phyloP scores from a whole-genome alignment of 768 basidiomycete species.

The Agrocybe chaxingu region DNA sequence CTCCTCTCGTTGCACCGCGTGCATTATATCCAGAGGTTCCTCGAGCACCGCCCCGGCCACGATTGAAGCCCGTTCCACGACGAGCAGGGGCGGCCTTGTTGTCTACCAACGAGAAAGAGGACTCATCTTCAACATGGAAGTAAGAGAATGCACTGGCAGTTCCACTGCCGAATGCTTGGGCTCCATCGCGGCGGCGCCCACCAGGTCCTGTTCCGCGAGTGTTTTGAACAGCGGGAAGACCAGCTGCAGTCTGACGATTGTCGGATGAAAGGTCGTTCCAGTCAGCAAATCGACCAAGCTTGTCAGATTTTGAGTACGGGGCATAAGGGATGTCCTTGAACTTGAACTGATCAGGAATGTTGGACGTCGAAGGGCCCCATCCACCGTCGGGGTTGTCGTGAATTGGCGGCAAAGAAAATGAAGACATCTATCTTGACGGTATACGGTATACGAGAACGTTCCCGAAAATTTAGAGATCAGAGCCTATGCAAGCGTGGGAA shows the following conservation, averaged over 20 bases:
- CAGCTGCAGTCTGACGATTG: constrained; percentile 52
- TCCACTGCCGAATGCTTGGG: constrained; percentile 86
- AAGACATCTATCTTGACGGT: constrained; percentile 48
- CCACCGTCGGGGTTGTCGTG: constrained; percentile 91
- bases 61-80: constrained; percentile 61
- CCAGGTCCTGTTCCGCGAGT: constrained; percentile 48
- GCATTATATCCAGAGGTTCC: constrained; percentile 38
- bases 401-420: constrained; percentile 84
- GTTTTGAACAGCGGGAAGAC: constrained; percentile 42
- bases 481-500: constrained; percentile 34
- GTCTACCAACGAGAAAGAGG: constrained; percentile 94
- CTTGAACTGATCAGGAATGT: constrained; percentile 88
- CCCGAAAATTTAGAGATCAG: constrained; percentile 25
- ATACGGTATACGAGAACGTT: constrained; percentile 6
- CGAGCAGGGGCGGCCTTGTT: constrained; percentile 72
- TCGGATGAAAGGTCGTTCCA: constrained; percentile 85
- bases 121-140: constrained; percentile 98
- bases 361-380: constrained; percentile 85
- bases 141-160: constrained; percentile 92
- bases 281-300: constrained; percentile 95
- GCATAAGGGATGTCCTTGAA: constrained; percentile 99
- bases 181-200: constrained; percentile 69
- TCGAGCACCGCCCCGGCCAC: constrained; percentile 55
- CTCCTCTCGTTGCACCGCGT: constrained; percentile 47
- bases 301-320: constrained; percentile 98